These are phyloP conservation scores for Myxozyma nipponensis DNA, from an alignment of 805 yeast genomes.

Conservation along the genomic window DNA sequence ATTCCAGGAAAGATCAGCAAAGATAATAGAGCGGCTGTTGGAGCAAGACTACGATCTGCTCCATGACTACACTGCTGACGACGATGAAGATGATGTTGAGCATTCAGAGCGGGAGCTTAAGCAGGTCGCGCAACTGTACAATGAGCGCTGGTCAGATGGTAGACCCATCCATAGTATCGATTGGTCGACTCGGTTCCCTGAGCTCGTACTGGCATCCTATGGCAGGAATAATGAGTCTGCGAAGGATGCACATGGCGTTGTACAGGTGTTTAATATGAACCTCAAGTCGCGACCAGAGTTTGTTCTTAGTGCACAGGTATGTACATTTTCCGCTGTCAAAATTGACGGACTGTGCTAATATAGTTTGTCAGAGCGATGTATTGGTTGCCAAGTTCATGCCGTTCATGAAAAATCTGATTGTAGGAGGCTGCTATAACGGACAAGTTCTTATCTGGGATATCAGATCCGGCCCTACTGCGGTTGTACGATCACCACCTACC, in stretches of 20 bases:
- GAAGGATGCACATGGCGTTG: slow-evolving; percentile 33
- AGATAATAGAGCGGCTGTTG: slow-evolving; percentile 35
- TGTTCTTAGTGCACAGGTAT: slow-evolving; percentile 40
- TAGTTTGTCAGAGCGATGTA: slow-evolving; percentile 39
- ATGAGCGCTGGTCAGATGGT: slow-evolving; percentile 25
- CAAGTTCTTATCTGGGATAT: slow-evolving; percentile 51
- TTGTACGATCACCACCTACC: slow-evolving; percentile 35
- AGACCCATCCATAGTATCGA: slow-evolving; percentile 37
- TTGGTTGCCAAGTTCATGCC: slow-evolving; percentile 44
- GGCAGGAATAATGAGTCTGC: slow-evolving; percentile 29
- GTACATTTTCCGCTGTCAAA: background rate
- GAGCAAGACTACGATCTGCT: slow-evolving; percentile 35
- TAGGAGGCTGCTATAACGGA: slow-evolving; percentile 51
- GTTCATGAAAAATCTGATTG: slow-evolving; percentile 39
- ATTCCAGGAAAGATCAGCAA: slow-evolving; percentile 26
- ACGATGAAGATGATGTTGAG: slow-evolving; percentile 3
- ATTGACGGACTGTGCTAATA: background rate
- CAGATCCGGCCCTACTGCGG: slow-evolving; percentile 34
- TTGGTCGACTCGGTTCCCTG: slow-evolving; percentile 38
- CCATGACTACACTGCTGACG: slow-evolving; percentile 31
- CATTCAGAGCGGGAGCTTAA: slow-evolving; percentile 20
- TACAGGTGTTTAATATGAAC: slow-evolving; percentile 40
- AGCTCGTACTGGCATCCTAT: slow-evolving; percentile 38
- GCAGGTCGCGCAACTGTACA: slow-evolving; percentile 27
- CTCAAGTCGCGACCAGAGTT: slow-evolving; percentile 40